Evolutionary conservation across 2,329 filamentous ascomycete species (phyloP), one percentile per base, ranked within the genome.

Genomic region (Neurospora crassa): DNA sequence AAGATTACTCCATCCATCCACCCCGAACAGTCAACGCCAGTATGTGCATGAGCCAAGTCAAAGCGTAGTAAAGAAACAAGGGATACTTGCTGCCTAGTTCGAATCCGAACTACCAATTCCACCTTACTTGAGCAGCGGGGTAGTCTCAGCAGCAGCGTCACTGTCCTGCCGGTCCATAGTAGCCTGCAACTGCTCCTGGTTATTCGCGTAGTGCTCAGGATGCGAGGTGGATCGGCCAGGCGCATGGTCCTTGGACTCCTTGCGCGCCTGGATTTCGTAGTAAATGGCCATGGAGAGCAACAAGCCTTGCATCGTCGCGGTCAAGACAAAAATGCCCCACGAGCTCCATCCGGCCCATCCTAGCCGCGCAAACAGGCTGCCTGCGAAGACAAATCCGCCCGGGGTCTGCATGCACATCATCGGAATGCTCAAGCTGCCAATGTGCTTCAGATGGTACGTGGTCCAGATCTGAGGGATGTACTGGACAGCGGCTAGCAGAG

Each of bases 331-430:
- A 16, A 98, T 90, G 11, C 93, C 90, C 96, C 96, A 99, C 0
- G 94, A 93, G 81, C 94, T 97, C 96, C 96, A 99, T 0, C 95
- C 95, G 42, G 87, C 89, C 77, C 85, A 85, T 0, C 96, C 96
- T 24, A 97, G 86, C 67, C 96, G 88, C 8, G 88, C 89, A 69
- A 91, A 93, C 63, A 99, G 83, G 79, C 94, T 97, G 14, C 87
- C 90, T 0, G 95, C 94, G 82, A 97, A 98, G 7, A 99, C 83
- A 76, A 97, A 90, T 72, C 93, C 94, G 0, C 96, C 96, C 0
- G 96, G 96, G 0, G 95, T 97, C 80, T 99, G 96, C 42, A 99
- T 97, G 79, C 92, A 92, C 94, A 99, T 98, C 91, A 97, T 98
- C 5, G 93, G 91, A 71, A 99, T 96, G 78, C 93, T 97, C 76